Conservation (phyloP, 139 green algal species). For the Ulvella scutata region DNA sequence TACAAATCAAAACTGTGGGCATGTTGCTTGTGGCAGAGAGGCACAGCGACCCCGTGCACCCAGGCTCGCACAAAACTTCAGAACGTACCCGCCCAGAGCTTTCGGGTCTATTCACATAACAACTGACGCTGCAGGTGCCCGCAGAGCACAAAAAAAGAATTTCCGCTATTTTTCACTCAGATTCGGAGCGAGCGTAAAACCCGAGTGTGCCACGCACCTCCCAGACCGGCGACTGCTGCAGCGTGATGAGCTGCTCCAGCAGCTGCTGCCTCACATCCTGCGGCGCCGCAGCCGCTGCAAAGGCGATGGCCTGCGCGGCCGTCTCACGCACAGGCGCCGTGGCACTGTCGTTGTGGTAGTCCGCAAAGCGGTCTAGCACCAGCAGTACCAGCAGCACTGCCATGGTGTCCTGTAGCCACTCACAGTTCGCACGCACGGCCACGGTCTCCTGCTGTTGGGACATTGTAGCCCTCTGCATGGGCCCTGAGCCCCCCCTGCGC, state of each 20-base stretch:
- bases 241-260: conserved; percentile 26
- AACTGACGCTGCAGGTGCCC: no score
- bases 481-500: conserved; percentile 4
- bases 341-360: conserved; percentile 85
- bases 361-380: conserved; percentile 83
- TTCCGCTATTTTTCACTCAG: no score
- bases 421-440: conserved; percentile 31
- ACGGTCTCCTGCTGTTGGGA: conserved; percentile 12
- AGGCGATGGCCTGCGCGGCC: conserved; percentile 77
- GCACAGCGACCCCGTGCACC: no score
- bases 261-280: conserved; percentile 6
- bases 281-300: conserved; percentile 24
- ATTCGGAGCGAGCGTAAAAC: no score
- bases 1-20: no score
- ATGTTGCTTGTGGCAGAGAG: no score
- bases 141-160: conserved; percentile 20
- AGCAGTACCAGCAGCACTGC: conserved; percentile 79
- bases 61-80: no score
- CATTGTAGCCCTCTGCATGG: conserved; percentile 9
- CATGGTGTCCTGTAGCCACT: conserved; percentile 68
- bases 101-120: no score
- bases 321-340: conserved; percentile 88
- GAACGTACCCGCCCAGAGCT: no score
- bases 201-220: not conserved
- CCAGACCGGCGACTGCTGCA: conserved; percentile 13